phyloP scores from a whole-genome alignment of 306 rosid species.

The Aeschynomene evenia region DNA sequence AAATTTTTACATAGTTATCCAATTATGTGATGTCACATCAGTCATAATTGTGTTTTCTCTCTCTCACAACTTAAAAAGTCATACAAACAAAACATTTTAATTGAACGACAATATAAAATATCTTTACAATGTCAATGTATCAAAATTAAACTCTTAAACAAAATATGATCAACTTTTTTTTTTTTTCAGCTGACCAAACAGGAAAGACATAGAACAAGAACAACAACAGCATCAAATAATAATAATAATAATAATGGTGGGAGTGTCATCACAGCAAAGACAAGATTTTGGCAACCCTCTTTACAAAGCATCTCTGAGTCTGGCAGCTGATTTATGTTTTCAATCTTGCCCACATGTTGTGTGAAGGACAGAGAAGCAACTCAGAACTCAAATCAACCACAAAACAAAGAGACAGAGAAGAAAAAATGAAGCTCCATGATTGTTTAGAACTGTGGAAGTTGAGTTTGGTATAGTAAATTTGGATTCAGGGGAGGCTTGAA shows the following conservation, averaged over 20 bases:
- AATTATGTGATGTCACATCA: too few relatives aligned
- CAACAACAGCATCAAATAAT: constrained; percentile 38
- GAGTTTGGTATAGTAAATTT: constrained; percentile 1
- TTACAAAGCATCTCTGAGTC: constrained; percentile 74
- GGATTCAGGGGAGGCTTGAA: constrained; percentile 23
- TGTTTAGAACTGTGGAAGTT: constrained; percentile 31
- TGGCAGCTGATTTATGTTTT: constrained; percentile 43
- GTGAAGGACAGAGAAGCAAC: constrained; percentile 39
- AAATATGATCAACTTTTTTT: constrained; percentile 2
- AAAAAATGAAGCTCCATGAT: constrained; percentile 9
- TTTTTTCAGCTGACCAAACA: constrained; percentile 42
- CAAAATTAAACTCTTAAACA: too few relatives aligned
- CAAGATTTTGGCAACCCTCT: constrained; percentile 85
- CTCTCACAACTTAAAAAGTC: too few relatives aligned
- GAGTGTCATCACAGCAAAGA: constrained; percentile 57
- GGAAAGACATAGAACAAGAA: constrained; percentile 41
- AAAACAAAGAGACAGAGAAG: neutral
- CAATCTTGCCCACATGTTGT: constrained; percentile 29
- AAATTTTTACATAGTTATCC: too few relatives aligned
- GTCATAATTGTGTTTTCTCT: too few relatives aligned
- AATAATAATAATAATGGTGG: neutral
- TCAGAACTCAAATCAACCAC: neutral
- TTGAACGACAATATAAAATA: too few relatives aligned
- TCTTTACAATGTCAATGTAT: too few relatives aligned
- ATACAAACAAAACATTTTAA: too few relatives aligned